A percentile compares a stretch with the other conserved stretches of the same genome.
Conservation (phyloP, 2,329 filamentous ascomycete species). For the Albifimbria verrucaria region DNA sequence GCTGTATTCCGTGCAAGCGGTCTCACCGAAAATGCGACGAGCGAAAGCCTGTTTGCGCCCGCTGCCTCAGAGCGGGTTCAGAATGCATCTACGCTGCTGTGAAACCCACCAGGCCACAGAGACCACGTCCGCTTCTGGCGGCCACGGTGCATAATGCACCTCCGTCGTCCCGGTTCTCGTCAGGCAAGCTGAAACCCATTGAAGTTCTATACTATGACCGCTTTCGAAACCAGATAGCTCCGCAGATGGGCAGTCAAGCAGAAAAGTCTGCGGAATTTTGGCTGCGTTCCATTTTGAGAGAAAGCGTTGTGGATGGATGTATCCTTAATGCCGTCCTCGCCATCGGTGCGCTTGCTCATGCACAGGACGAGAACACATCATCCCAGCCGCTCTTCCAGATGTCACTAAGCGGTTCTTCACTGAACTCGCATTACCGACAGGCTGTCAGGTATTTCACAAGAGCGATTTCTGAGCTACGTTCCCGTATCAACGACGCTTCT, state of each 20-base stretch:
- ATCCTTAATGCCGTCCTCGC: not conserved
- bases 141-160: not conserved
- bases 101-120: not conserved
- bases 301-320: not conserved
- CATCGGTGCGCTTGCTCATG: not conserved
- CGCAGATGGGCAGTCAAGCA: not conserved
- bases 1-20: not conserved
- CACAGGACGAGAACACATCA: not conserved
- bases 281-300: not conserved
- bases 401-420: not conserved
- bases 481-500: not conserved
- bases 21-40: not conserved
- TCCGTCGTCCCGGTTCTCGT: not conserved
- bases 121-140: not conserved
- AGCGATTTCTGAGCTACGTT: not conserved
- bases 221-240: not conserved
- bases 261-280: not conserved
- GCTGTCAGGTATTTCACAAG: not conserved
- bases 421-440: not conserved
- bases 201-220: not conserved
- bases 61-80: not conserved
- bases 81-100: not conserved
- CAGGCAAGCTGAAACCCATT: not conserved
- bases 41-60: not conserved
- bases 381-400: not conserved